A percentile compares a stretch with the other conserved stretches of the same genome.
Evolutionary conservation across 2,329 filamentous ascomycete species (phyloP).

Genomic region (Apiospora pterosperma): DNA sequence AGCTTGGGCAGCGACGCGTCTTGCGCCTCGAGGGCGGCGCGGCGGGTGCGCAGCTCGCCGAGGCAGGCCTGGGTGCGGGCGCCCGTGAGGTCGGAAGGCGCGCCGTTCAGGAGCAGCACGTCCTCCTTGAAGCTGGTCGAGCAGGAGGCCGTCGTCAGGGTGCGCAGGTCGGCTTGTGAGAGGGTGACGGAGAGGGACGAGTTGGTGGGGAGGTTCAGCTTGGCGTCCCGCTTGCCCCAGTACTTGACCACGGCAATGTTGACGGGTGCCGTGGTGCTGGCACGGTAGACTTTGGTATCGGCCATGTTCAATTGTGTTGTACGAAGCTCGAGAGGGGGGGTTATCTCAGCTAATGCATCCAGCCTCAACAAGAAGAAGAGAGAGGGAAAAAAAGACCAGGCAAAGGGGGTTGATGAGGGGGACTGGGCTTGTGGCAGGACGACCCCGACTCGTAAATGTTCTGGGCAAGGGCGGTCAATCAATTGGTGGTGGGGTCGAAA

Average conservation of each 20-base stretch:
- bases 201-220: slow-evolving; percentile 95
- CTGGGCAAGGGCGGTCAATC: not conserved
- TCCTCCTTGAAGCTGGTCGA: slow-evolving; percentile 67
- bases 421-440: not conserved
- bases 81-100: slow-evolving; percentile 78
- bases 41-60: slow-evolving; percentile 75
- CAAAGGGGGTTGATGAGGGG: not conserved
- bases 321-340: not conserved
- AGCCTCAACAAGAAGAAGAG: not conserved
- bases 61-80: slow-evolving; percentile 94
- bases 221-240: slow-evolving; percentile 96
- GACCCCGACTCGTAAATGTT: slow-evolving; percentile 2
- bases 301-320: slow-evolving; percentile 32
- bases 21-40: slow-evolving; percentile 68
- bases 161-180: slow-evolving; percentile 88
- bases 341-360: not conserved
- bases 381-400: too few relatives aligned
- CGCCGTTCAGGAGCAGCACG: slow-evolving; percentile 79
- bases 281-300: slow-evolving; percentile 69
- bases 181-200: slow-evolving; percentile 96
- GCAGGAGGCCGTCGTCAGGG: slow-evolving; percentile 93
- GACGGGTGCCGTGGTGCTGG: slow-evolving; percentile 93
- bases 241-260: slow-evolving; percentile 99
- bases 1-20: slow-evolving; percentile 79
- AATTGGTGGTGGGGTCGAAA: not conserved